Conservation (phyloP, 179 eudicot species). For the Amaranthus tricolor region DNA sequence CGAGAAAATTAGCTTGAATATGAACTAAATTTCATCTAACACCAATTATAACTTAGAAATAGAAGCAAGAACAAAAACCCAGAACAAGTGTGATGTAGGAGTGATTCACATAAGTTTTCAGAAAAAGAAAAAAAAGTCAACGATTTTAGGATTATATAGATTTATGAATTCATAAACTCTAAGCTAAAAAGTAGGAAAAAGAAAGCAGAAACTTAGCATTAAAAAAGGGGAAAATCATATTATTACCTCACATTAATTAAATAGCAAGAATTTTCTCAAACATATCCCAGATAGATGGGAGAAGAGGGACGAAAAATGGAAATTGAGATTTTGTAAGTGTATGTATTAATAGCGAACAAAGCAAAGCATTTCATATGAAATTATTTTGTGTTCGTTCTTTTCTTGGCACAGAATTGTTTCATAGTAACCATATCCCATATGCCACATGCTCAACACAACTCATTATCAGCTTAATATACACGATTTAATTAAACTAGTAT, state of each 20-base stretch:
- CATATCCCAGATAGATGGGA: background rate
- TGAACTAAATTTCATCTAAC: background rate
- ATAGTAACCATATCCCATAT: no score
- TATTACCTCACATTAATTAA: background rate
- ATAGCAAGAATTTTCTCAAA: background rate
- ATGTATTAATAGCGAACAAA: conserved; percentile 3
- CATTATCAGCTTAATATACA: no score
- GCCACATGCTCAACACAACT: no score
- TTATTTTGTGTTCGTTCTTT: background rate
- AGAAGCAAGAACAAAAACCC: background rate
- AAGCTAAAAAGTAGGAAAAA: background rate
- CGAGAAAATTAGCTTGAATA: background rate
- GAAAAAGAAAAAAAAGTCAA: background rate
- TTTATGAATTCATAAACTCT: background rate
- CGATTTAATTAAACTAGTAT: no score
- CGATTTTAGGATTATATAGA: background rate
- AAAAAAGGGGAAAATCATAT: background rate
- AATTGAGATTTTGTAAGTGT: background rate
- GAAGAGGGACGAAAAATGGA: background rate
- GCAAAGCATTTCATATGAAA: background rate
- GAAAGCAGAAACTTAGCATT: background rate
- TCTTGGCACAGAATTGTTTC: background rate
- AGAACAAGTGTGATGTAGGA: no score
- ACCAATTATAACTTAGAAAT: background rate
- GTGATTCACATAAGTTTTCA: background rate